Conservation (phyloP, 495 filamentous ascomycete genomes). For the Penicillium dipodomyicola region DNA sequence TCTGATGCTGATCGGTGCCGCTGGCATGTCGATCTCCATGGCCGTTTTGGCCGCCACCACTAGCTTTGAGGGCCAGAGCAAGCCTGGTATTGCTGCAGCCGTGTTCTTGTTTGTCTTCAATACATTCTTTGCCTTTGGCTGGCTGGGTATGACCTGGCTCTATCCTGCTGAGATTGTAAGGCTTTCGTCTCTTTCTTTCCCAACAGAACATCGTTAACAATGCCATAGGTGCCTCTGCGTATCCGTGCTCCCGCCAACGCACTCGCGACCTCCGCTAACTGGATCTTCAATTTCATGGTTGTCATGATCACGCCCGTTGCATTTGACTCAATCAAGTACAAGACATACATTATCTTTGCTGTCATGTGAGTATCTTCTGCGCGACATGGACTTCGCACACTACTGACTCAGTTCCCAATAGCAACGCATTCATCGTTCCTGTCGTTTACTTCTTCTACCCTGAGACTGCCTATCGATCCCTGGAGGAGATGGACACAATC, state of each 20-base stretch:
- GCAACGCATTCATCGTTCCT: conserved; percentile 68
- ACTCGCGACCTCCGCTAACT: conserved; percentile 57
- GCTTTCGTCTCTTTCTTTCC: not conserved
- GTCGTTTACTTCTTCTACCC: conserved; percentile 74
- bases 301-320: conserved; percentile 72
- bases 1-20: conserved; percentile 69
- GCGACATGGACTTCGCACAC: not conserved
- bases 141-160: conserved; percentile 75
- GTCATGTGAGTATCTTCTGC: conserved; percentile 50
- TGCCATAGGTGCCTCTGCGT: conserved; percentile 54
- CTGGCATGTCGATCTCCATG: conserved; percentile 68
- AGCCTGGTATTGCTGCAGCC: conserved; percentile 50
- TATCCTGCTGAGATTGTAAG: conserved; percentile 69
- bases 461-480: conserved; percentile 67
- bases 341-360: conserved; percentile 78
- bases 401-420: conserved; percentile 20
- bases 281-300: conserved; percentile 55
- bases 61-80: conserved; percentile 30
- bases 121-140: conserved; percentile 73
- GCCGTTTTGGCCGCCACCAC: conserved; percentile 58
- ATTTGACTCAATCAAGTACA: conserved; percentile 64
- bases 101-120: conserved; percentile 72
- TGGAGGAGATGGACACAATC: conserved; percentile 73
- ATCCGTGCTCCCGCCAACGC: conserved; percentile 75
- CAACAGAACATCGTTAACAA: not conserved